These are phyloP conservation scores for Melastoma malabathricum DNA, from an alignment of 345 rosid species.

Conservation along the genomic window DNA sequence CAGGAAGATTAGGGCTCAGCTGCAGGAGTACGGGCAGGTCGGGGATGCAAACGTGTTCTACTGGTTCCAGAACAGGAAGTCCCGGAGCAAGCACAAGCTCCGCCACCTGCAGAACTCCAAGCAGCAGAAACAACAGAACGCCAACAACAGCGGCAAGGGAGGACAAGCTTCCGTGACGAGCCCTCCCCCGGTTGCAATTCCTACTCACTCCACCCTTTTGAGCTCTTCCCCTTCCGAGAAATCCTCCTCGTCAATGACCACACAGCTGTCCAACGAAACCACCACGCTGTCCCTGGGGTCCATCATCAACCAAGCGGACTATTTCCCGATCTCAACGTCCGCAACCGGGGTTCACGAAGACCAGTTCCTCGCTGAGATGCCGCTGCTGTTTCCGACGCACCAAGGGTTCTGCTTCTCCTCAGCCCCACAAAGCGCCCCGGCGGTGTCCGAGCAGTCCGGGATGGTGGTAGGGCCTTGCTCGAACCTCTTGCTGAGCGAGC, in stretches of 20 bases:
- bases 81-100: conserved; percentile 89
- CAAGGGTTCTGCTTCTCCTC: conserved; percentile 3
- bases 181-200: conserved; percentile 11
- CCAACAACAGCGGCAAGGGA: conserved; percentile 9
- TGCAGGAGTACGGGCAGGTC: conserved; percentile 94
- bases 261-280: conserved; percentile 1
- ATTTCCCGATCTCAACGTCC: conserved; percentile 13
- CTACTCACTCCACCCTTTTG: conserved; percentile 24
- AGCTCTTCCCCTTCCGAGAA: conserved; percentile 62
- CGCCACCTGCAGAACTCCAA: conserved; percentile 61
- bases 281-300: conserved; percentile 19
- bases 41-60: conserved; percentile 97
- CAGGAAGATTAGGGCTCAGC: conserved; percentile 71
- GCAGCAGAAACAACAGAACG: conserved; percentile 23
- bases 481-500: conserved; percentile 6
- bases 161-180: conserved; percentile 7
- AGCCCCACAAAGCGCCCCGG: neutral
- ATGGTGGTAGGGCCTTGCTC: conserved; percentile 3
- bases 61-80: conserved; percentile 98
- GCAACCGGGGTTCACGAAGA: conserved; percentile 4
- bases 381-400: conserved; percentile 13
- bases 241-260: conserved; percentile 34
- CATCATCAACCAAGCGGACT: conserved; percentile 31
- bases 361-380: conserved; percentile 37
- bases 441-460: conserved; percentile 1